A percentile compares a stretch with the other conserved stretches of the same genome.
phyloP scores from a whole-genome alignment of 1,284 basidiomycete genomes.

The Ustilago lituana region DNA sequence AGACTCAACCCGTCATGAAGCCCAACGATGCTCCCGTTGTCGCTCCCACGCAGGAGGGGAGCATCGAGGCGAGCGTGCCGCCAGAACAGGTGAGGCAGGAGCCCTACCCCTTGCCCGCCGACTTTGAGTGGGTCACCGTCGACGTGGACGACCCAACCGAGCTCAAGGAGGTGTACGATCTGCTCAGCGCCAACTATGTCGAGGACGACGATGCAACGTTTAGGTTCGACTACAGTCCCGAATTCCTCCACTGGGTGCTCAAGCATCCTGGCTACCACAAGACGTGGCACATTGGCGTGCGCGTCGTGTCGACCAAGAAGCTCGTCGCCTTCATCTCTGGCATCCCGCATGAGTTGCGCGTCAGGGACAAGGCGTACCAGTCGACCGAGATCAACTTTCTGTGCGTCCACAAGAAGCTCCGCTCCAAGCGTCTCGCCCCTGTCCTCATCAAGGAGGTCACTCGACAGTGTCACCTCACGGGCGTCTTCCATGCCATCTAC shows the following conservation, averaged over 20 bases:
- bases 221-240: constrained; percentile 93
- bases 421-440: constrained; percentile 92
- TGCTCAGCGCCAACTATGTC: constrained; percentile 92
- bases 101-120: constrained; percentile 85
- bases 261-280: constrained; percentile 90
- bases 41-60: constrained; percentile 74
- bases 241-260: constrained; percentile 94
- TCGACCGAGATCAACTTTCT: constrained; percentile 93
- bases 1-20: constrained; percentile 81
- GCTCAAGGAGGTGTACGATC: constrained; percentile 90
- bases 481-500: constrained; percentile 97
- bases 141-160: constrained; percentile 80
- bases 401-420: constrained; percentile 96
- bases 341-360: constrained; percentile 73
- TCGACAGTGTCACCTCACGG: constrained; percentile 85
- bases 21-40: constrained; percentile 69
- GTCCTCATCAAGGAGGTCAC: constrained; percentile 99
- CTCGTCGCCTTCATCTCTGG: constrained; percentile 99
- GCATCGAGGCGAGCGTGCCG: constrained; percentile 84
- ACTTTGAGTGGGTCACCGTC: constrained; percentile 89
- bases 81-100: constrained; percentile 84
- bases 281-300: constrained; percentile 96
- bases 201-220: constrained; percentile 96
- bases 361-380: constrained; percentile 56
- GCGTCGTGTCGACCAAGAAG: constrained; percentile 81